Evolutionary conservation across 2,329 filamentous ascomycete species (phyloP), one percentile per base, ranked within the genome.

Genomic region (Hymenoscyphus fructigenus): DNA sequence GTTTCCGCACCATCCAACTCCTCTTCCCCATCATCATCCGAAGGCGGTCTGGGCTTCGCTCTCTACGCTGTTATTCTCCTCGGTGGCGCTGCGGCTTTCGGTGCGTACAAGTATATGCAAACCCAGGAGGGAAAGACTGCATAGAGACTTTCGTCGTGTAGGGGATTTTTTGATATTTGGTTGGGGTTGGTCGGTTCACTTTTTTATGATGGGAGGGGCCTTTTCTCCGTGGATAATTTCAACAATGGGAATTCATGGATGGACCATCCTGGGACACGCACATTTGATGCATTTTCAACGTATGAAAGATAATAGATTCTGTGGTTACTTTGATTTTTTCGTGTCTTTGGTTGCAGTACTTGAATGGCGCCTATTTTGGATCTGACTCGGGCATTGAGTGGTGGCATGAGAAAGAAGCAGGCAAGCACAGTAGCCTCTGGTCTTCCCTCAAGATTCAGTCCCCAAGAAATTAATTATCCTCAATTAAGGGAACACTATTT

Each of bases 71-170:
- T 96, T 72, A 79, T 97, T 73, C 82, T 96, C 71, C 76, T 94
- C 70, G 92, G 92, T 73, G 93, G 89, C 71, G 83, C 87, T 59
- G 78, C 87, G 68, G 92, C 91, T 69, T 98, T 92, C 81, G 85
- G 85, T 73, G 91, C 85, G 74, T 97, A 94, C 84, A 89, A 93
- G 80, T 96, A 95, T 83, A 78, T 96, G 73, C 88, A 94, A 62
- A 69, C 61, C 50, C 72, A 75, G 59, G 67, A 74, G 64, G 47
- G 47, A 26, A 68, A 64, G 26, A 63, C 70, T 61, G 67, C 68
- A 62, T 72, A 70, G 14, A 32, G 29, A 57, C 10, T 32, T 47
- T 17, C 12, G 26, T 50, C 10, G 17, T 26, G 20, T 23, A n/a
- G 47, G 28, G 6, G 14, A 17, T 32, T 57, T 57, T 26, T 32